Base-by-base conservation (phyloP, 2,329 filamentous ascomycete genomes). In the Chrysoporthe cubensis region DNA sequence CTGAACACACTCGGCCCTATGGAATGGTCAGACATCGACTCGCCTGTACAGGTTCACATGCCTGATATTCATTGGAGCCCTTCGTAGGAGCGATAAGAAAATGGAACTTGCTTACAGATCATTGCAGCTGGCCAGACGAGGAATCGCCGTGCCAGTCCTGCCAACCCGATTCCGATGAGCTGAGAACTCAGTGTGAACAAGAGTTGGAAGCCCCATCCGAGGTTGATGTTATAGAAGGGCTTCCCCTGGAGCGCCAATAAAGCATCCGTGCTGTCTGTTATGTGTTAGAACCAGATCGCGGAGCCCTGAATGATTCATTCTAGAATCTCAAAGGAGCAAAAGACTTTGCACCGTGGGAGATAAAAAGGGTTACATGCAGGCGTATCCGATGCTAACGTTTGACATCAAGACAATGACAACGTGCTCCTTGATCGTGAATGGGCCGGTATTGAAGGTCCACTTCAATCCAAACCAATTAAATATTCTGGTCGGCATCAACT, bases 101-200 rank as follows among this genome's bases (percentile, higher is more conserved):
- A 32, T 13, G 3, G 1, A 21, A 1, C 13, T 7, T 14, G n/a
- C 67, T 13, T 67, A 69, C 83, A 86, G 54, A 85, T 78, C 83
- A 85, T 85, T 0, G 82, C 78, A 2, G 84, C 79, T 9, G 82
- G 84, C 67, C 74, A 78, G n/a, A 82, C 73, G 11, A 86, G 77
- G 72, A 82, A 85, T n/a, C 80, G 77, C 14, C 82, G 76, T 46
- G 80, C 80, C 67, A 86, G 76, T 2, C 84, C 84, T 1, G 85
- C 84, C 40, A 87, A 74, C 2, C 83, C 82, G 56, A 86, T 85
- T 0, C 85, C 85, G 64, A 86, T 81, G n/a, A 84, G 72, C 71
- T 86, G 84, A 1, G 82, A 84, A 44, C 82, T 83, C 43, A 86
- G 76, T 3, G 78, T 80, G 61, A 86, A 76, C 0, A 85, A 74